These are phyloP conservation scores for Fistulifera pelliculosa DNA, from an alignment of 108 stramenopile species.

Conservation along the genomic window DNA sequence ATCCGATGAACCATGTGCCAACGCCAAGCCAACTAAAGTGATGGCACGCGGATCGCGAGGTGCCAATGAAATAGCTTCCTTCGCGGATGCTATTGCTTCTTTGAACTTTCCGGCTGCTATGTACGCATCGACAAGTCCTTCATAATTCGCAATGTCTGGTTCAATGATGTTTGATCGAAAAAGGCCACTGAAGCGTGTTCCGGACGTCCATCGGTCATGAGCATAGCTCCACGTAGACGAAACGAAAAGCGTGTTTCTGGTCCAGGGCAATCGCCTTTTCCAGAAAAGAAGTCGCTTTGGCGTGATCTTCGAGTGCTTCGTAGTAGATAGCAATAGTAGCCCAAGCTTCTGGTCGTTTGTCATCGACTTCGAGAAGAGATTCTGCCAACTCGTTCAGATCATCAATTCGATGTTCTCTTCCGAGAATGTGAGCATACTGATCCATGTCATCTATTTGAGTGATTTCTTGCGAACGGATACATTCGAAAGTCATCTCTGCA, in stretches of 20 bases:
- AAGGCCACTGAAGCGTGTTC: constrained; percentile 73
- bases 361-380: constrained; percentile 55
- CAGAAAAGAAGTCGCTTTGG: constrained; percentile 59
- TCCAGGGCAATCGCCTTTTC: constrained; percentile 76
- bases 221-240: constrained; percentile 56
- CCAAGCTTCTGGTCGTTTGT: constrained; percentile 77
- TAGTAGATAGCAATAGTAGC: constrained; percentile 60
- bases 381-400: constrained; percentile 54
- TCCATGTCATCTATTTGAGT: constrained; percentile 58
- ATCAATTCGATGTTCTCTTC: constrained; percentile 31
- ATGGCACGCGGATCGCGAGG: constrained; percentile 73
- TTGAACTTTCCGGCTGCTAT: constrained; percentile 60
- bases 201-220: constrained; percentile 59
- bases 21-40: constrained; percentile 69
- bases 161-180: constrained; percentile 68
- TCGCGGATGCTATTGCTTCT: constrained; percentile 74
- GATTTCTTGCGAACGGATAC: constrained; percentile 37
- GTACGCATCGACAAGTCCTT: constrained; percentile 76
- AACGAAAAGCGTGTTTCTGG: constrained; percentile 70
- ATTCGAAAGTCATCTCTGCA: constrained; percentile 41
- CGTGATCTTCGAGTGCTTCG: constrained; percentile 59
- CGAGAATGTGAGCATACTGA: constrained; percentile 61
- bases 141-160: constrained; percentile 57
- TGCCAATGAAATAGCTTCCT: constrained; percentile 61
- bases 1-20: constrained; percentile 39